Percentiles rank a stretch among this genome's conserved stretches.
phyloP scores from a whole-genome alignment of 2,329 filamentous ascomycete genomes.

The Pseudodiploospora longispora region DNA sequence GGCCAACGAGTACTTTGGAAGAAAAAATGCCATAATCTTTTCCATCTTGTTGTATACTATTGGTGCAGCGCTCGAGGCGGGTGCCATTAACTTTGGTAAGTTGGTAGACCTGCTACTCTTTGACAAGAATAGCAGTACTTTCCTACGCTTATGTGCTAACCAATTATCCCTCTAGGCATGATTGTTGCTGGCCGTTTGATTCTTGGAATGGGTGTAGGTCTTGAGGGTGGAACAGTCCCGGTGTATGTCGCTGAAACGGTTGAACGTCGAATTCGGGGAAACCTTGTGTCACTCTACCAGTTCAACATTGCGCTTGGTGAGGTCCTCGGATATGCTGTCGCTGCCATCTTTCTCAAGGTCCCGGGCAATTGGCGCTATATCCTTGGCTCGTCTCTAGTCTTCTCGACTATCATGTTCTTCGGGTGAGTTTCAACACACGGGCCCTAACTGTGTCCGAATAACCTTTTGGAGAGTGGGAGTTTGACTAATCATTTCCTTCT shows the following conservation, averaged over 20 bases:
- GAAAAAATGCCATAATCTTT: conserved; percentile 61
- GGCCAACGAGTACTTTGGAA: conserved; percentile 58
- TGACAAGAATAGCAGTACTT: no score
- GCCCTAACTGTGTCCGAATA: background rate
- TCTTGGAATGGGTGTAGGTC: conserved; percentile 61
- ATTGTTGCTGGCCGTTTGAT: conserved; percentile 61
- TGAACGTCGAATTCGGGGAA: conserved; percentile 58
- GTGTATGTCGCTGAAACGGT: conserved; percentile 70
- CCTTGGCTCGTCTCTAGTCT: conserved; percentile 62
- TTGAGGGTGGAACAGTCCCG: conserved; percentile 66
- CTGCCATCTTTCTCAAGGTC: conserved; percentile 64
- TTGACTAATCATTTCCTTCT: conserved; percentile 30
- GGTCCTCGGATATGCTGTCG: conserved; percentile 64
- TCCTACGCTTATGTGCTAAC: background rate
- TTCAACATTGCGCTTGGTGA: conserved; percentile 70
- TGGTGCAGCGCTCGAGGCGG: conserved; percentile 60
- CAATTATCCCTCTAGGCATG: conserved; percentile 37
- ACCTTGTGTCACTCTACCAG: conserved; percentile 66
- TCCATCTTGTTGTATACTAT: conserved; percentile 63
- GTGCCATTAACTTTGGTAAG: conserved; percentile 53
- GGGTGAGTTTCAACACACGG: conserved; percentile 15
- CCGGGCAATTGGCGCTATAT: conserved; percentile 66
- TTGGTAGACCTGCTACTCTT: background rate
- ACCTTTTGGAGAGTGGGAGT: background rate
- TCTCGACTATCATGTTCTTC: conserved; percentile 41